Evolutionary conservation across 345 rosid species (phyloP).

Genomic region (Pistacia integerrima): DNA sequence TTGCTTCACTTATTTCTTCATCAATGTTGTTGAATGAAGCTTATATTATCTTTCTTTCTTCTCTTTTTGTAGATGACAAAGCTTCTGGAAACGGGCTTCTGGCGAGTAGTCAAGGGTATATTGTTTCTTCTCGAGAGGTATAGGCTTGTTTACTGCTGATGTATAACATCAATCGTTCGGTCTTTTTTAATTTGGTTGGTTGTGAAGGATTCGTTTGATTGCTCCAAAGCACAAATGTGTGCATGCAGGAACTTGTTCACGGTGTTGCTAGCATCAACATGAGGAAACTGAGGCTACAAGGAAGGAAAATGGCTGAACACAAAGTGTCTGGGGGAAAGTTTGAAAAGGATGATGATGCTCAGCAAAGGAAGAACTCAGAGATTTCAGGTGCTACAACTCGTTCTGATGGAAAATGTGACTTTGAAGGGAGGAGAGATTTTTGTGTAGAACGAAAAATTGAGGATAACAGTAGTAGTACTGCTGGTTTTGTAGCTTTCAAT

Average conservation of each 20-base stretch:
- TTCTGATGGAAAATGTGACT: constrained; percentile 36
- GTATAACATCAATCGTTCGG: background rate
- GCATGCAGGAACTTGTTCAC: constrained; percentile 30
- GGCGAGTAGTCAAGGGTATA: constrained; percentile 1
- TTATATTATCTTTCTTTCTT: background rate
- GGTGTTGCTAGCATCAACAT: constrained; percentile 15
- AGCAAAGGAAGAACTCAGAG: constrained; percentile 18
- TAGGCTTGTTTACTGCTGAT: background rate
- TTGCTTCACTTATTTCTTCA: background rate
- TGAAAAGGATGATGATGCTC: background rate
- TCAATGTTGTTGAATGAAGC: background rate
- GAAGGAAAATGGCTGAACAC: constrained; percentile 43
- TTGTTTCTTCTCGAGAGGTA: constrained; percentile 21
- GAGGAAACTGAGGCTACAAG: constrained; percentile 24
- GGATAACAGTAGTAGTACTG: constrained; percentile 12
- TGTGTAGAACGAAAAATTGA: constrained; percentile 18
- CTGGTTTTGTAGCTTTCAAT: constrained; percentile 38
- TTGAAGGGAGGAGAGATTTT: constrained; percentile 25
- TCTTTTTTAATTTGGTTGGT: background rate
- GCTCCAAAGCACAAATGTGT: background rate
- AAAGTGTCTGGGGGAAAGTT: constrained; percentile 13
- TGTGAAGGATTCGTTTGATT: background rate
- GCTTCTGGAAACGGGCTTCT: background rate
- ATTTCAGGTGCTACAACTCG: constrained; percentile 48
- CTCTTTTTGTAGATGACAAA: background rate